Conservation (phyloP, 345 rosid species). For the Gossypioides kirkii region DNA sequence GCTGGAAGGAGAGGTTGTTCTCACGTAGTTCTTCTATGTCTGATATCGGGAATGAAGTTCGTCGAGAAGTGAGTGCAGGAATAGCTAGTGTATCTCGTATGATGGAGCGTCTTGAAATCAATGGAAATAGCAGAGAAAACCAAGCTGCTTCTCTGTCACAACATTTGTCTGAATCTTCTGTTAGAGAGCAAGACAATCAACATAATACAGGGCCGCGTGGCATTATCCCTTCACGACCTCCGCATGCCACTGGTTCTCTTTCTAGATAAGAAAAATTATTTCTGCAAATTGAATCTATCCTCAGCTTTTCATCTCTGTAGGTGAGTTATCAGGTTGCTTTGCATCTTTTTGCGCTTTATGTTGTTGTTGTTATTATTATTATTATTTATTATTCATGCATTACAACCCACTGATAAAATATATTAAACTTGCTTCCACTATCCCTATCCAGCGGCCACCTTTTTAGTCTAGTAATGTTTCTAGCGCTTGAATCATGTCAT, state of each 20-base stretch:
- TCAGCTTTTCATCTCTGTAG: slow-evolving; percentile 47
- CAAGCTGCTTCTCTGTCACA: slow-evolving; percentile 31
- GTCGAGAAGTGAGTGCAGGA: slow-evolving; percentile 50
- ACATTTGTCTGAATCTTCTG: slow-evolving; percentile 22
- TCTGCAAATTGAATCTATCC: slow-evolving; percentile 31
- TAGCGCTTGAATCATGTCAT: background rate
- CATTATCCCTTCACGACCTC: slow-evolving; percentile 24
- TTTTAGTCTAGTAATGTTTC: background rate
- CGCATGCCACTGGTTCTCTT: slow-evolving; percentile 31
- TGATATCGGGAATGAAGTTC: slow-evolving; percentile 42
- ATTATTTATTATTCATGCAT: background rate
- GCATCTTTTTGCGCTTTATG: no score
- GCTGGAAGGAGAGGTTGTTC: slow-evolving; percentile 66
- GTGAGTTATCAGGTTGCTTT: slow-evolving; percentile 19
- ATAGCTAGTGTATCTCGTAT: slow-evolving; percentile 39
- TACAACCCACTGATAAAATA: background rate
- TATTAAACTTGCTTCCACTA: background rate
- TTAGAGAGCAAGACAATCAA: slow-evolving; percentile 26
- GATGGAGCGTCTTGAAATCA: slow-evolving; percentile 41
- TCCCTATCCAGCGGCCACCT: background rate
- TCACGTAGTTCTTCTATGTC: slow-evolving; percentile 44
- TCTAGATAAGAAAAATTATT: slow-evolving; percentile 20
- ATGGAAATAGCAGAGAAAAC: slow-evolving; percentile 30
- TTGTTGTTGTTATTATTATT: no score
- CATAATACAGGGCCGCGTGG: slow-evolving; percentile 16